Conservation (phyloP, 805 yeast genomes). For the Starmerella khaoyaiensis region DNA sequence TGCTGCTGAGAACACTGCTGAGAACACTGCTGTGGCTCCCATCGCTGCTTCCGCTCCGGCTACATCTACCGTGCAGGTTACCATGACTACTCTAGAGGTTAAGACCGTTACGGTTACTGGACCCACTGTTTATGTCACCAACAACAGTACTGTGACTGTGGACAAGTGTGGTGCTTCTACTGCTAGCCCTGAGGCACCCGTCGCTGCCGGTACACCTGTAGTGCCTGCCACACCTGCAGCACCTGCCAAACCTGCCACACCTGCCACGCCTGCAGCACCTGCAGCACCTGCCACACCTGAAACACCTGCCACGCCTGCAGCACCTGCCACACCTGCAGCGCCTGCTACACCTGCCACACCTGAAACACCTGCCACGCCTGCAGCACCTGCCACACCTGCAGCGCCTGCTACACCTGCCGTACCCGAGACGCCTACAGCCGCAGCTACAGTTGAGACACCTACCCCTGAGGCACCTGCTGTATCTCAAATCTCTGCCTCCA, state of each 20-base stretch:
- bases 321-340: constrained; percentile 1
- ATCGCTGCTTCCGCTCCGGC: constrained; percentile 3
- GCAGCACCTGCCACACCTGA: no score
- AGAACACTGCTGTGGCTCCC: constrained; percentile 8
- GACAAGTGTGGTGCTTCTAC: no score
- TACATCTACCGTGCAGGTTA: neutral
- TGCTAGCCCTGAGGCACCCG: no score
- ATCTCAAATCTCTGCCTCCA: constrained; percentile 1
- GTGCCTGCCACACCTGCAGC: no score
- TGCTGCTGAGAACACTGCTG: constrained; percentile 1
- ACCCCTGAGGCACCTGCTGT: constrained; percentile 1
- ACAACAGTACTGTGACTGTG: constrained; percentile 24
- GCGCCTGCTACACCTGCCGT: neutral
- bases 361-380: constrained; percentile 10
- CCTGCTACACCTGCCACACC: constrained; percentile 20
- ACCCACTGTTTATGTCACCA: constrained; percentile 45
- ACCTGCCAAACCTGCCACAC: no score
- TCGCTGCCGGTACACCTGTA: no score
- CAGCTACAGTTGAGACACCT: constrained; percentile 19
- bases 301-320: constrained; percentile 4
- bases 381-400: constrained; percentile 6
- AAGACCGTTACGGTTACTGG: constrained; percentile 31
- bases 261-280: no score
- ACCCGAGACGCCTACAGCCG: constrained; percentile 62
- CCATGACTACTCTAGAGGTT: neutral